Evolutionary conservation across 306 rosid genomes (phyloP).

Genomic region (Benincasa hispida): DNA sequence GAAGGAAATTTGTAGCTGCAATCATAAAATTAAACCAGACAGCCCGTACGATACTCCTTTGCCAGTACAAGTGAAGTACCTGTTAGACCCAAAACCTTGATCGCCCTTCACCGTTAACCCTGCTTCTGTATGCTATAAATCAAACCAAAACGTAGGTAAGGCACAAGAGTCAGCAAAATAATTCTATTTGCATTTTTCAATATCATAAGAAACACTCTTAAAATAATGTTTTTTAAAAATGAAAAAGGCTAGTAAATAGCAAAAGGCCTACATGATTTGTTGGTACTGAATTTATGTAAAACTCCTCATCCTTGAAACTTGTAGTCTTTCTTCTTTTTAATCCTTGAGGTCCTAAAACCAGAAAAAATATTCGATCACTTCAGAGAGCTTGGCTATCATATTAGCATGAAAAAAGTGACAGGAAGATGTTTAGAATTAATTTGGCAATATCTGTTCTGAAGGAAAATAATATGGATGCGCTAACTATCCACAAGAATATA

Average conservation of each 20-base stretch:
- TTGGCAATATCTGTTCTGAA: not conserved
- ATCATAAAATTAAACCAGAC: not conserved
- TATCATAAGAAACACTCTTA: not conserved
- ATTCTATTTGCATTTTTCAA: not conserved
- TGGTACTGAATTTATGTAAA: constrained; percentile 74
- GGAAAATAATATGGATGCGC: not conserved
- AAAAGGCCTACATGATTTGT: constrained; percentile 51
- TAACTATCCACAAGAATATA: not conserved
- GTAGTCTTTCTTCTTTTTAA: constrained; percentile 60
- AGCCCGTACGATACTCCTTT: not conserved
- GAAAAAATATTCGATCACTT: not conserved
- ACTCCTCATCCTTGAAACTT: constrained; percentile 71
- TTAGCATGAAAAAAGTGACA: not conserved
- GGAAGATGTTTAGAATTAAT: not conserved
- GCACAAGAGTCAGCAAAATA: not conserved
- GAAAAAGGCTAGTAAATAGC: constrained; percentile 5
- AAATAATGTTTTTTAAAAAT: not conserved
- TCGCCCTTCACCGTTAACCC: constrained; percentile 77
- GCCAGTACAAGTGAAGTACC: constrained; percentile 24
- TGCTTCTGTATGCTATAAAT: constrained; percentile 60
- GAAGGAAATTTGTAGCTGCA: not conserved
- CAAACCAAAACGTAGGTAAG: not conserved
- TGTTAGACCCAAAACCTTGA: constrained; percentile 56
- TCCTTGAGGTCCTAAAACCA: constrained; percentile 28
- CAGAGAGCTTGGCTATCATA: not conserved